These are phyloP conservation scores for Trichoderma virens DNA, from an alignment of 495 filamentous ascomycete species.

Conservation along the genomic window DNA sequence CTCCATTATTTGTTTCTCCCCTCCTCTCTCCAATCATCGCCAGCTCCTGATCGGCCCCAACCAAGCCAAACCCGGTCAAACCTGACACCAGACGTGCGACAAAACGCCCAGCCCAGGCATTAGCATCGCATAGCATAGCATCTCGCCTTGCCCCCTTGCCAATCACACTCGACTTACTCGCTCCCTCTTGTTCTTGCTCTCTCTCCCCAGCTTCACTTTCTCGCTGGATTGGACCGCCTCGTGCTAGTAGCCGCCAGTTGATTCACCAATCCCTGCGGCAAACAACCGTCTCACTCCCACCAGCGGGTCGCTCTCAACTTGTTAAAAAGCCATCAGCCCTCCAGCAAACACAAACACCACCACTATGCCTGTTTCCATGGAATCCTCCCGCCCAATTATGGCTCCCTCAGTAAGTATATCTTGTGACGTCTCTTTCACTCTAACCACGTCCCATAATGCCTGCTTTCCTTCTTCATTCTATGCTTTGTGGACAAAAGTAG, in stretches of 20 bases:
- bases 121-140: too few relatives aligned
- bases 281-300: neutral
- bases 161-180: neutral
- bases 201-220: neutral
- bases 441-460: neutral
- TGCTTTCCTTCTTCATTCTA: neutral
- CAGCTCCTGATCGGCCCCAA: slow-evolving; percentile 5
- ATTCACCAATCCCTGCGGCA: neutral
- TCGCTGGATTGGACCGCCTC: neutral
- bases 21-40: neutral
- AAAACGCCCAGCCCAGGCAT: neutral
- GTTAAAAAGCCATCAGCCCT: neutral
- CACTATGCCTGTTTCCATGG: slow-evolving; percentile 59
- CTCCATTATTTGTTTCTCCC: neutral
- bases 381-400: slow-evolving; percentile 73
- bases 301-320: neutral
- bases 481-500: too few relatives aligned
- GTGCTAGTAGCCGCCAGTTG: neutral
- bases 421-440: neutral
- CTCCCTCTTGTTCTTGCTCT: neutral
- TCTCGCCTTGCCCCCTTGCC: neutral
- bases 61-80: neutral
- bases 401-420: slow-evolving; percentile 61
- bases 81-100: slow-evolving; percentile 6
- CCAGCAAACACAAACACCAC: neutral